A percentile compares a stretch with the other conserved stretches of the same genome.
These are phyloP conservation scores for Wallacemonas rigidus DNA, from an alignment of 208 protist species.

Conservation along the genomic window DNA sequence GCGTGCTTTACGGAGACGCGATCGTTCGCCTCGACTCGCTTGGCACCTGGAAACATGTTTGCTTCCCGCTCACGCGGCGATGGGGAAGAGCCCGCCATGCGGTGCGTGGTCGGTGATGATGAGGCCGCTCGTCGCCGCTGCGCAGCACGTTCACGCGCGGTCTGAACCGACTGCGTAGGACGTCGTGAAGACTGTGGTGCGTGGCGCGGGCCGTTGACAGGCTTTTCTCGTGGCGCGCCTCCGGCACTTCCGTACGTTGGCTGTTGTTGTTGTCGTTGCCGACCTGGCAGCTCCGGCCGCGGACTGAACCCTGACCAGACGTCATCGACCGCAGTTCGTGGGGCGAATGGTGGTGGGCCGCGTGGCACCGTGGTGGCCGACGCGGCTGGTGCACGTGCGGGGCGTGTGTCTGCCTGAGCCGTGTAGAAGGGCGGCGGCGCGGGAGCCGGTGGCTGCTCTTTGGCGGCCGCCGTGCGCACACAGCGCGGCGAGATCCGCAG, in stretches of 20 bases:
- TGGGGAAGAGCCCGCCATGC: conserved; percentile 5
- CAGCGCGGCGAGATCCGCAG: background rate
- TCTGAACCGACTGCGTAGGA: conserved; percentile 41
- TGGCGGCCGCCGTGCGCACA: background rate
- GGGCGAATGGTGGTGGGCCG: conserved; percentile 14
- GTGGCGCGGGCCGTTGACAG: conserved; percentile 11
- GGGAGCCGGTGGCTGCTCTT: no score
- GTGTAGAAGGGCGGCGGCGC: background rate
- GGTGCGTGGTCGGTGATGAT: conserved; percentile 20
- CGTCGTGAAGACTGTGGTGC: conserved; percentile 22
- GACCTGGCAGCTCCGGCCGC: conserved; percentile 16
- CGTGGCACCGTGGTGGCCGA: conserved; percentile 12
- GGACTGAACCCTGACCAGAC: conserved; percentile 26
- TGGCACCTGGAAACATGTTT: conserved; percentile 37
- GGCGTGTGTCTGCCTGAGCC: background rate
- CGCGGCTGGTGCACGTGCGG: conserved; percentile 13
- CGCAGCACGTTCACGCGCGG: conserved; percentile 27
- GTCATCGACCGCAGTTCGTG: conserved; percentile 15
- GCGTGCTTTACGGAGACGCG: conserved; percentile 27
- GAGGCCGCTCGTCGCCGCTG: conserved; percentile 25
- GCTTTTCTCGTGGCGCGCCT: conserved; percentile 16
- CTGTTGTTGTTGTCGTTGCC: background rate
- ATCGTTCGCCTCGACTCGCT: conserved; percentile 31
- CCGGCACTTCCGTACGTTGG: background rate
- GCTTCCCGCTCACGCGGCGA: background rate